phyloP scores from a whole-genome alignment of 371 early-diverging fungal species.

The Mortierella sp. region DNA sequence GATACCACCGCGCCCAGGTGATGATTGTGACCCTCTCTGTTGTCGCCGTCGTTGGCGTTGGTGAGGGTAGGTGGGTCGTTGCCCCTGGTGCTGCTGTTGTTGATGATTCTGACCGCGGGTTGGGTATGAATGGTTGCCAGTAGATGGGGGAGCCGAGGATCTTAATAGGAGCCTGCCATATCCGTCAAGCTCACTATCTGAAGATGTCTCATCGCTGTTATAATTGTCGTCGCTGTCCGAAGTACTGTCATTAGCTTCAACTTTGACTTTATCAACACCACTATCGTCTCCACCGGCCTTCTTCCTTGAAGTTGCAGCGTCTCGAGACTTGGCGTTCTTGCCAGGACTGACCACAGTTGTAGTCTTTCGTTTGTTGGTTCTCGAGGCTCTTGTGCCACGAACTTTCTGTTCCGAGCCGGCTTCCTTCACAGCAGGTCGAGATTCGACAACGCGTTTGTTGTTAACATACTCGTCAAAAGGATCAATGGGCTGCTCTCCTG shows the following conservation, averaged over 20 bases:
- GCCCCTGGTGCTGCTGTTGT: not conserved
- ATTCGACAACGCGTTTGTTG: conserved; percentile 22
- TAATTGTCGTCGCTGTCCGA: not conserved
- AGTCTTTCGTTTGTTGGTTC: not conserved
- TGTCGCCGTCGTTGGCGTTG: too few species aligned
- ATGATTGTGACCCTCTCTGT: not conserved
- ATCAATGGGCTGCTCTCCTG: conserved; percentile 6
- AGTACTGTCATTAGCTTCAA: not conserved
- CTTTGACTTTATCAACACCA: not conserved
- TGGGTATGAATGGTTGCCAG: conserved; percentile 8
- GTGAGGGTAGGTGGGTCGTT: too few species aligned
- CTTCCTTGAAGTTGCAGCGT: not conserved
- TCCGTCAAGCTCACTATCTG: not conserved
- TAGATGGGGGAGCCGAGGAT: not conserved
- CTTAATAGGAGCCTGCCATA: not conserved
- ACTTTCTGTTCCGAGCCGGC: not conserved
- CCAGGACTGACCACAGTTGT: not conserved
- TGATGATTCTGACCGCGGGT: conserved; percentile 9
- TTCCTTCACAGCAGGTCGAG: not conserved
- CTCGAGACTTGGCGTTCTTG: not conserved
- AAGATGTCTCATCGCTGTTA: not conserved
- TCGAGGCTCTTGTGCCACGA: not conserved
- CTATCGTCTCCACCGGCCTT: not conserved
- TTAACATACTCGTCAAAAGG: conserved; percentile 29
- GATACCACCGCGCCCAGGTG: not conserved